Evolutionary conservation across 2,329 filamentous ascomycete species (phyloP), one percentile per base, ranked within the genome.

Genomic region (Alternaria tenuissima): DNA sequence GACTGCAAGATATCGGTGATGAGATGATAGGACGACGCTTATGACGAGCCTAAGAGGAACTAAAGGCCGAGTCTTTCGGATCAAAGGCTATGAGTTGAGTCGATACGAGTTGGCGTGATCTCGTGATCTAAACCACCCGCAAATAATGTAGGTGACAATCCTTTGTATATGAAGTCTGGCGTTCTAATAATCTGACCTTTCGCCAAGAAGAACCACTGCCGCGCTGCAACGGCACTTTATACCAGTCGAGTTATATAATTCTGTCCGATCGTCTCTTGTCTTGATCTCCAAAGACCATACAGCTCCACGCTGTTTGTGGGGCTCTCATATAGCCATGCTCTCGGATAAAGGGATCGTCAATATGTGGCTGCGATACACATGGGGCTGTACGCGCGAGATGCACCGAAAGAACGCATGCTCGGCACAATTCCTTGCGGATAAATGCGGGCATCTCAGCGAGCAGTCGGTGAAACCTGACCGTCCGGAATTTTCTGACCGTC

Each of bases 401-500:
- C n/a, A n/a, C 20, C 48, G 34, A 39, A 16, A 28, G 12, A 1
- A 5, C 3, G 3, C 5, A 18, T 20, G 1, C n/a, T 28, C 48
- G 32, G 34, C 1, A 11, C 18, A 11, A 8, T 9, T 39, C 2
- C 22, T 48, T 0, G 28, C 48, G 1, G 9, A 11, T 28, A n/a
- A 39, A 6, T 14, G 0, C 1, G 28, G 16, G 9, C 11, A 1
- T 12, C 3, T 51, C 5, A 36, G 32, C 12, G 32, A 36, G 5
- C 6, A 14, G 4, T 7, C 1, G 2, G 0, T 14, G 6, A 14
- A 0, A 6, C 5, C 0, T 36, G 32, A 36, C 32, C 12, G 2
- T 7, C 1, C 5, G 5, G 0, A 5, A 34, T 12, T 7, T 34
- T 3, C 32, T 7, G 6, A 1, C 0, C 0, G 0, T 2, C 4